Evolutionary conservation across 1,284 basidiomycete species (phyloP), one percentile per base, ranked within the genome.

Genomic region (Stereum hirsutum): DNA sequence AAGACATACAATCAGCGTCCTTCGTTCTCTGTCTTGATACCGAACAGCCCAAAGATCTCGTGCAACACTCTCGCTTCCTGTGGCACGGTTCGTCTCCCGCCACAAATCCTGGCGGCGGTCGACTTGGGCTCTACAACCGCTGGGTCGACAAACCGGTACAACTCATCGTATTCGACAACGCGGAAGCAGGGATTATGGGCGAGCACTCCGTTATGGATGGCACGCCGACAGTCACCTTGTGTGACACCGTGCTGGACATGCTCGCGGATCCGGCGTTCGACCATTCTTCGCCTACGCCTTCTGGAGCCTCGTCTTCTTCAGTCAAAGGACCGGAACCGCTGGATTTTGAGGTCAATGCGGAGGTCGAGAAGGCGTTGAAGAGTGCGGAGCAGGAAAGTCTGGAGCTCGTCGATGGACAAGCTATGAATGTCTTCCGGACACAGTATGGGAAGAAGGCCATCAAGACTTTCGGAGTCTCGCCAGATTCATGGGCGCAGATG

Each of bases 171-270:
- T 87, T 76, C 52, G 83, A 89, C 57, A 89, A 92, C 54, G 78
- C 72, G 19, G 69, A 75, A 47, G 81, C 88, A 1, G 92, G 90
- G 4, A 66, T 91, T 53, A 83, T 93, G 75, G 92, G 92, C 43
- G 92, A 95, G 62, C 91, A 95, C 62, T 89, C 87, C 14, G 74
- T 89, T 52, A 93, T 93, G 89, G 90, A 93, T 56, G 91, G 90
- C 35, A 79, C 78, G 28, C 78, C 81, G 5, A 81, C 76, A 7
- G 68, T 74, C 43, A 52, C 57, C 27, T 66, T 90, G 52, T 83
- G 79, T 57, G 82, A 92, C 57, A 78, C 81, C 37, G 67, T 91
- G 23, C 67, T 90, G 41, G 72, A 74, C 48, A 74, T 74, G 53
- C 63, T 93, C 34, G 69, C 77, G 26, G 57, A 72, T 49, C 70